A percentile compares a stretch with the other conserved stretches of the same genome.
phyloP scores from a whole-genome alignment of 208 protist species.

The Leishmania tropica region DNA sequence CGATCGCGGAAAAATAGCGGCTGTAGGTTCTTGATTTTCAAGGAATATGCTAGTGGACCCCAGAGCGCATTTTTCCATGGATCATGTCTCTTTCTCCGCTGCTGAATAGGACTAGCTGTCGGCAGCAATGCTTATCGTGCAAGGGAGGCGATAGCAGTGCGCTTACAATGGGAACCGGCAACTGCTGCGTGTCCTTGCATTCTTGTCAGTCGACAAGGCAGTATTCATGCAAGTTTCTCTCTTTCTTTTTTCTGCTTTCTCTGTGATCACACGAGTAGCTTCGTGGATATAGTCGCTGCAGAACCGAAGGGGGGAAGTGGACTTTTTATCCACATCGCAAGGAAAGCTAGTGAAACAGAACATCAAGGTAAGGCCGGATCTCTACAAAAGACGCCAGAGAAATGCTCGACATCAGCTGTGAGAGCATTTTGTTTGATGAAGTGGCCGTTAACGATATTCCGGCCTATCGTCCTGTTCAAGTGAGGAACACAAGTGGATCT shows the following conservation, averaged over 20 bases:
- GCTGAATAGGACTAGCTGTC: not conserved
- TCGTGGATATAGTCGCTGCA: not conserved
- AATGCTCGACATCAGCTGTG: slow-evolving; percentile 7
- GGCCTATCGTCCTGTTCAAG: slow-evolving; percentile 44
- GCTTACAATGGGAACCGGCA: not conserved
- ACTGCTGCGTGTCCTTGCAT: not conserved
- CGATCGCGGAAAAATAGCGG: not conserved
- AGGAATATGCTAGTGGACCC: not conserved
- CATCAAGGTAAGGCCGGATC: not conserved
- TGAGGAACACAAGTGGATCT: slow-evolving; percentile 44
- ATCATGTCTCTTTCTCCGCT: not conserved
- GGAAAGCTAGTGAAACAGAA: not conserved
- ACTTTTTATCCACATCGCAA: not conserved
- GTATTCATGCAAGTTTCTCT: not conserved
- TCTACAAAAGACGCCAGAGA: not conserved
- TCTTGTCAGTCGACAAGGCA: not conserved
- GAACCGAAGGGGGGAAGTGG: not conserved
- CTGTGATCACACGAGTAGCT: not conserved
- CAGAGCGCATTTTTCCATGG: not conserved
- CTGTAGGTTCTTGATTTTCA: not conserved
- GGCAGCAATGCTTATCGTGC: not conserved
- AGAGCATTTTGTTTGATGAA: slow-evolving; percentile 49
- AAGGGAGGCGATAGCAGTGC: not conserved
- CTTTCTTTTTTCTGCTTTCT: not conserved
- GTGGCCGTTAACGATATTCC: slow-evolving; percentile 75